Evolutionary conservation across 495 filamentous ascomycete genomes (phyloP).

Genomic region (Friedmanniomyces endolithicus): DNA sequence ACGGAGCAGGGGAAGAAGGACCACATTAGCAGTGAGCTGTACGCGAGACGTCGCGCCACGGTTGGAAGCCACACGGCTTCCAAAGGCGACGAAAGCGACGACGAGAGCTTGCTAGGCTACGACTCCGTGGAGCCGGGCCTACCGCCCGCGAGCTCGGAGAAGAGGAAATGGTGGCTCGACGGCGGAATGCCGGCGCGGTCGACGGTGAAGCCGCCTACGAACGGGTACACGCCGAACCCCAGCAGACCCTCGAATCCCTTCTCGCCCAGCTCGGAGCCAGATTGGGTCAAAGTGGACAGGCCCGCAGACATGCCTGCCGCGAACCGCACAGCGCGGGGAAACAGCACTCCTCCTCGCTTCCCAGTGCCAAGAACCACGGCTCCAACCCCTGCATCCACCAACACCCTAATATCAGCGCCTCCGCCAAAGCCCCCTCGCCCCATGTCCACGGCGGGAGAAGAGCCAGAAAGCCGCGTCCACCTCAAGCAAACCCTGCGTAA

Average conservation of each 20-base stretch:
- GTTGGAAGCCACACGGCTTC: constrained; percentile 38
- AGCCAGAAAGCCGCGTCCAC: constrained; percentile 1
- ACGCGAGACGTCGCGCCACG: constrained; percentile 51
- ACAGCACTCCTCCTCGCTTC: constrained; percentile 5
- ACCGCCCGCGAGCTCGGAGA: constrained; percentile 81
- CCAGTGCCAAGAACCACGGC: not conserved
- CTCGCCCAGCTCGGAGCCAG: constrained; percentile 48
- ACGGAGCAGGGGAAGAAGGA: constrained; percentile 63
- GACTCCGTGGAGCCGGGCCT: constrained; percentile 66
- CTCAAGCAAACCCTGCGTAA: constrained; percentile 25
- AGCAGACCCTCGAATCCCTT: constrained; percentile 75
- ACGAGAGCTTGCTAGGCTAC: constrained; percentile 62
- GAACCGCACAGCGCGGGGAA: constrained; percentile 1
- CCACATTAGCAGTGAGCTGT: constrained; percentile 55
- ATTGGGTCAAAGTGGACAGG: constrained; percentile 56
- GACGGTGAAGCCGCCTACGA: constrained; percentile 48
- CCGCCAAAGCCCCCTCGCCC: constrained; percentile 12
- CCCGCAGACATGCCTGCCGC: constrained; percentile 8
- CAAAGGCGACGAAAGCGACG: constrained; percentile 43
- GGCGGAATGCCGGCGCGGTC: constrained; percentile 69
- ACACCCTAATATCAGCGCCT: not conserved
- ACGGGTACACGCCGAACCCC: constrained; percentile 51
- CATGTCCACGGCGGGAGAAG: not conserved
- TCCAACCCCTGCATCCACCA: not conserved
- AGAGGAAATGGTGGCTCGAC: constrained; percentile 89